Percentiles rank a stretch among this genome's conserved stretches.
Evolutionary conservation across 805 yeast species (phyloP).

Genomic region (Starmerella bacillaris): DNA sequence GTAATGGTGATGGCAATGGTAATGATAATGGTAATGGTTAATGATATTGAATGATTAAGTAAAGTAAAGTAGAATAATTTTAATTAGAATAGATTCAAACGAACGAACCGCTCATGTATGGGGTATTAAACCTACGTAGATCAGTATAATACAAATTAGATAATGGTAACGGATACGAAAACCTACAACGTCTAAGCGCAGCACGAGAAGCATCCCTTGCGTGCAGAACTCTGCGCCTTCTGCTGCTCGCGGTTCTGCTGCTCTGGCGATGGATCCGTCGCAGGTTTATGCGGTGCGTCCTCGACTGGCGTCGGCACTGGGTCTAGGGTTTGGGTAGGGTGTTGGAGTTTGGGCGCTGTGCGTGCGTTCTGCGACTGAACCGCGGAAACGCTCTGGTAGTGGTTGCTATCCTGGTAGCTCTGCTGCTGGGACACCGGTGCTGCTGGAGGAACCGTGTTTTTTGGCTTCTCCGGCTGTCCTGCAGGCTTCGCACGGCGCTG

Average conservation of each 20-base stretch:
- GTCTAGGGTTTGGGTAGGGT: neutral
- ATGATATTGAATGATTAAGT: too few relatives aligned
- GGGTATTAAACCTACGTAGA: too few relatives aligned
- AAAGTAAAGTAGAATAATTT: too few relatives aligned
- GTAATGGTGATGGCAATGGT: too few relatives aligned
- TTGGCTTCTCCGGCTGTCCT: neutral
- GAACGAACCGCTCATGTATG: too few relatives aligned
- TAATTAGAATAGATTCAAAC: too few relatives aligned
- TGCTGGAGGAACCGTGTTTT: neutral
- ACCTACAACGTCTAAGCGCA: too few relatives aligned
- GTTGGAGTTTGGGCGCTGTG: neutral
- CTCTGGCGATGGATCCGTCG: slow-evolving; percentile 1
- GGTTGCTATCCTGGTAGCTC: slow-evolving; percentile 14
- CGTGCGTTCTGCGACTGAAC: neutral
- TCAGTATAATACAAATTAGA: too few relatives aligned
- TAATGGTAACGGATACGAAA: too few relatives aligned
- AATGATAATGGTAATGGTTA: too few relatives aligned
- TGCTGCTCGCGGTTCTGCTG: slow-evolving; percentile 13
- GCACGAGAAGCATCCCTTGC: slow-evolving; percentile 7
- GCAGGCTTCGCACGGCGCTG: slow-evolving; percentile 7
- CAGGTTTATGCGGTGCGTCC: neutral
- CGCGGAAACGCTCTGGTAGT: slow-evolving; percentile 7
- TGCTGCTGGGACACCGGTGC: slow-evolving; percentile 1
- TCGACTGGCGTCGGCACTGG: slow-evolving; percentile 2
- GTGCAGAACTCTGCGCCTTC: slow-evolving; percentile 4